Conservation (phyloP, 441 rosid genomes). For the Pelargonium australe region DNA sequence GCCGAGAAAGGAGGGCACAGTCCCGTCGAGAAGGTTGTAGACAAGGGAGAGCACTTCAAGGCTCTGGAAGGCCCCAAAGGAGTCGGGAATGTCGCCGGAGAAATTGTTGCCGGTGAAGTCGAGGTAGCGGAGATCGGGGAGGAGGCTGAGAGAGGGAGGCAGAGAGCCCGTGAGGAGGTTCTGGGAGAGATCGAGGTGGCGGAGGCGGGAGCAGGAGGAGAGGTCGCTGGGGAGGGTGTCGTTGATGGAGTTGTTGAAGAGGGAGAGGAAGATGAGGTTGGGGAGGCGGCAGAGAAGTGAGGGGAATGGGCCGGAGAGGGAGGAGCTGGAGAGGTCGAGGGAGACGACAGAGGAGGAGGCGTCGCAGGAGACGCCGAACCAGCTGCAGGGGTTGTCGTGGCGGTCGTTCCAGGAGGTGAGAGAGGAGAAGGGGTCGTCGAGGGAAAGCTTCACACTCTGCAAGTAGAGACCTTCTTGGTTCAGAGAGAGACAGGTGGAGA, state of each 20-base stretch:
- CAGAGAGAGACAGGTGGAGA: conserved; percentile 27
- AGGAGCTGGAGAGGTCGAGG: conserved; percentile 49
- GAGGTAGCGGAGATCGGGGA: conserved; percentile 43
- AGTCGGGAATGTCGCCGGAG: conserved; percentile 74
- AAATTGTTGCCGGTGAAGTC: conserved; percentile 79
- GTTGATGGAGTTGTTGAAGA: conserved; percentile 57
- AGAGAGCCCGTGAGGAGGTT: conserved; percentile 71
- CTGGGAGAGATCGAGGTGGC: conserved; percentile 64
- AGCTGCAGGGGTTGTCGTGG: conserved; percentile 55
- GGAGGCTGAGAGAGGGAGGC: conserved; percentile 46
- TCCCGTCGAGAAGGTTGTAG: conserved; percentile 62
- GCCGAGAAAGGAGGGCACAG: conserved; percentile 62
- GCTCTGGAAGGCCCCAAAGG: conserved; percentile 52
- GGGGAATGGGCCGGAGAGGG: conserved; percentile 70
- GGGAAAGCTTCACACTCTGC: conserved; percentile 40
- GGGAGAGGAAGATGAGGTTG: conserved; percentile 43
- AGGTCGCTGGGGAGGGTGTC: conserved; percentile 56
- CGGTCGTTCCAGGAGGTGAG: conserved; percentile 68
- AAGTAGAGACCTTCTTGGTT: conserved; percentile 80
- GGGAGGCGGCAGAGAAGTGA: conserved; percentile 58
- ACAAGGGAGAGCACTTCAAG: conserved; percentile 83
- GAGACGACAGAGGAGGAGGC: conserved; percentile 45
- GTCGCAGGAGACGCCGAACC: conserved; percentile 60
- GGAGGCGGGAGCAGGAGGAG: conserved; percentile 47
- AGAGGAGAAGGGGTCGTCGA: conserved; percentile 54